These are phyloP conservation scores for Penicillium steckii DNA, from an alignment of 495 filamentous ascomycete genomes.

Conservation along the genomic window DNA sequence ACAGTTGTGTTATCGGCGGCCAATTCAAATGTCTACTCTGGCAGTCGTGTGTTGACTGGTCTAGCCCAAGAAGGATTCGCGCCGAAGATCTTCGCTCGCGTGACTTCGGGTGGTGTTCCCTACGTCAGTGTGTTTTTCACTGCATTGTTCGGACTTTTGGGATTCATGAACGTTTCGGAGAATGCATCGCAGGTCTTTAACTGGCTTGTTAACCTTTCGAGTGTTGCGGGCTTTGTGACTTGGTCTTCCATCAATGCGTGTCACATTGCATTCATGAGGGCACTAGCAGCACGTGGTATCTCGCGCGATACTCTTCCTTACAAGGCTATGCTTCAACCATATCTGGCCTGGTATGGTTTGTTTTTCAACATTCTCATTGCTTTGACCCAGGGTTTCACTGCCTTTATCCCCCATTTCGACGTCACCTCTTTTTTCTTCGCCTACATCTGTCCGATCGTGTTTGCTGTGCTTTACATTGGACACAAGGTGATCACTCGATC, in stretches of 20 bases:
- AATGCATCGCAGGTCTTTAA: conserved; percentile 46
- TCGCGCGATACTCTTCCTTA: conserved; percentile 52
- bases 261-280: conserved; percentile 58
- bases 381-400: conserved; percentile 62
- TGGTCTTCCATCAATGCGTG: conserved; percentile 58
- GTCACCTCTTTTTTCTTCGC: conserved; percentile 51
- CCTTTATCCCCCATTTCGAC: conserved; percentile 57
- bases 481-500: conserved; percentile 48
- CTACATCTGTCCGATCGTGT: conserved; percentile 56
- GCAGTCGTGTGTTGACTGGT: conserved; percentile 60
- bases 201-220: conserved; percentile 55
- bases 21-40: conserved; percentile 78
- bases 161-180: conserved; percentile 47
- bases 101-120: conserved; percentile 48
- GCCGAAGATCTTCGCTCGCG: conserved; percentile 51
- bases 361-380: conserved; percentile 59
- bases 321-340: conserved; percentile 52
- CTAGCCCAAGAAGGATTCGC: conserved; percentile 60
- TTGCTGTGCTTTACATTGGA: conserved; percentile 46
- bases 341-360: conserved; percentile 52
- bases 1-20: conserved; percentile 67
- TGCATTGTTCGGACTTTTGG: conserved; percentile 46
- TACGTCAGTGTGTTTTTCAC: conserved; percentile 45
- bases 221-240: conserved; percentile 62
- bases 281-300: conserved; percentile 48